These are phyloP conservation scores for Karstenula rhodostoma DNA, from an alignment of 2,329 filamentous ascomycete genomes.

Conservation along the genomic window DNA sequence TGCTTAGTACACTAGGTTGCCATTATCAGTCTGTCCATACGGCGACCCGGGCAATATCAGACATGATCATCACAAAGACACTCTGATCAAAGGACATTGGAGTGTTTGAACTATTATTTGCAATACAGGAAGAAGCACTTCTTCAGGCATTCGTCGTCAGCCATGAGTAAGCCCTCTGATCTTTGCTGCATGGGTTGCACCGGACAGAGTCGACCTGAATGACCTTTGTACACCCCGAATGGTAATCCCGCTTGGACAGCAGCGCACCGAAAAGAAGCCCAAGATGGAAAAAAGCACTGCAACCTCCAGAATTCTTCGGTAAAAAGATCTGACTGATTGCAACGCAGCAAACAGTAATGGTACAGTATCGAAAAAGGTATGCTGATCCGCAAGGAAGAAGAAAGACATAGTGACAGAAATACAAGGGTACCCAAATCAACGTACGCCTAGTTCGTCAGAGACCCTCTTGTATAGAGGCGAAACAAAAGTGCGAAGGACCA, in stretches of 20 bases:
- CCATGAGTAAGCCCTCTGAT: conserved; percentile 1
- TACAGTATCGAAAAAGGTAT: conserved; percentile 19
- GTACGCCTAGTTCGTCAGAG: conserved; percentile 16
- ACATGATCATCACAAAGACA: neutral
- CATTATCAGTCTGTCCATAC: neutral
- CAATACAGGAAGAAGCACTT: conserved; percentile 24
- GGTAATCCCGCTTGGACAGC: neutral
- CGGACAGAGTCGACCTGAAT: neutral
- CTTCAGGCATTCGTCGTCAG: conserved; percentile 9
- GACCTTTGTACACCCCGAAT: neutral
- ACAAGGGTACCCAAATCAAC: conserved; percentile 21
- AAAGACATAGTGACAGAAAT: conserved; percentile 22
- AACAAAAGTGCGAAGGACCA: conserved; percentile 11
- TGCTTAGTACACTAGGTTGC: conserved; percentile 10
- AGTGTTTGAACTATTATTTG: conserved; percentile 29
- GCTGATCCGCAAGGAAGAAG: conserved; percentile 17
- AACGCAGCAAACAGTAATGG: conserved; percentile 16
- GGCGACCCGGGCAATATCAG: neutral
- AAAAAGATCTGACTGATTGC: conserved; percentile 4
- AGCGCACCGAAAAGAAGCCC: neutral
- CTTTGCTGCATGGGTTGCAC: conserved; percentile 1
- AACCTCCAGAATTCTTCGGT: neutral
- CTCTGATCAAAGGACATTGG: neutral
- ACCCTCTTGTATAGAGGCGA: conserved; percentile 11
- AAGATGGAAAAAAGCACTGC: conserved; percentile 8